A percentile compares a stretch with the other conserved stretches of the same genome.
Evolutionary conservation across 2,329 filamentous ascomycete genomes (phyloP).

Genomic region (Lithohypha guttulata): DNA sequence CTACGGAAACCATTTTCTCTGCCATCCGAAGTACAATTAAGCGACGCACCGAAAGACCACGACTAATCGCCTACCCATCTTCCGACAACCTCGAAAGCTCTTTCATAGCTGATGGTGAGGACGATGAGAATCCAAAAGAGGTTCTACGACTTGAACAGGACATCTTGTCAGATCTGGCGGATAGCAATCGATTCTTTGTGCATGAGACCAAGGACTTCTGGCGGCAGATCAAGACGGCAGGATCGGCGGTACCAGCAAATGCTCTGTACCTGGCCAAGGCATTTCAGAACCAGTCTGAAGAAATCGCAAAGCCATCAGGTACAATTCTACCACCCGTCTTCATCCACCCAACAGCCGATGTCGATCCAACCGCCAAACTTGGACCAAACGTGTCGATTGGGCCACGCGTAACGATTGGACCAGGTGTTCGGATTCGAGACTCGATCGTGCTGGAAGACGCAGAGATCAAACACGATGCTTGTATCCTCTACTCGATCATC

Average conservation of each 20-base stretch:
- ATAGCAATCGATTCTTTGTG: constrained; percentile 96
- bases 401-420: constrained; percentile 71
- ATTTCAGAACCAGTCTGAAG: constrained; percentile 67
- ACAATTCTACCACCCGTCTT: constrained; percentile 88
- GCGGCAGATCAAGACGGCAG: constrained; percentile 99
- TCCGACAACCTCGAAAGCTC: constrained; percentile 79
- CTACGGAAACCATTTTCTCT: constrained; percentile 91
- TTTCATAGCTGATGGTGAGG: constrained; percentile 58
- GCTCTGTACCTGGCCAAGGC: constrained; percentile 94
- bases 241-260: constrained; percentile 91
- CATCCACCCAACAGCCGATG: constrained; percentile 81
- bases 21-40: constrained; percentile 91
- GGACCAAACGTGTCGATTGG: constrained; percentile 95
- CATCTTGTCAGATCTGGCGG: constrained; percentile 86
- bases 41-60: constrained; percentile 80
- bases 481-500: constrained; percentile 89
- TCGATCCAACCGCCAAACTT: constrained; percentile 91
- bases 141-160: constrained; percentile 95
- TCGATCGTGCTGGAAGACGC: constrained; percentile 88
- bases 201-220: constrained; percentile 99
- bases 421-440: constrained; percentile 88
- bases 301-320: constrained; percentile 71
- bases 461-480: constrained; percentile 94
- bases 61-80: constrained; percentile 87
- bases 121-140: constrained; percentile 65